phyloP scores from a whole-genome alignment of 352 stramenopile species.

The Elongisporangium anandrum region DNA sequence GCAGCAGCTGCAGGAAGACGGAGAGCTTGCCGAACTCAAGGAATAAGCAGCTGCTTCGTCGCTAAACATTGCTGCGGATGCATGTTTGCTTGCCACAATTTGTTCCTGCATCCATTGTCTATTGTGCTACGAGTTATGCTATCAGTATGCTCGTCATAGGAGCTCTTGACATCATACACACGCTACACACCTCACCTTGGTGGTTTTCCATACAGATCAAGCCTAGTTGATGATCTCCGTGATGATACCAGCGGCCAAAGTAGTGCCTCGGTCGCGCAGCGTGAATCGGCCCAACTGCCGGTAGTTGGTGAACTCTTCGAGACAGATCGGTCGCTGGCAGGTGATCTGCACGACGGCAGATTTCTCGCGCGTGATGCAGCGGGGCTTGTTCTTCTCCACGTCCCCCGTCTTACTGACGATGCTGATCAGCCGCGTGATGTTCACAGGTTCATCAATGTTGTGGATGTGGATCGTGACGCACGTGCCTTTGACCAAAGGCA shows the following conservation, averaged over 20 bases:
- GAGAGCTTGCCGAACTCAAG: constrained; percentile 78
- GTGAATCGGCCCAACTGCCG: constrained; percentile 81
- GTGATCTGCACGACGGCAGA: constrained; percentile 84
- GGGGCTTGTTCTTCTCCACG: constrained; percentile 77
- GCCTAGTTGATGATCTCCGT: constrained; percentile 71
- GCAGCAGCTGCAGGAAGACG: constrained; percentile 92
- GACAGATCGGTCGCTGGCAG: constrained; percentile 65
- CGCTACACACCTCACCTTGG: not conserved
- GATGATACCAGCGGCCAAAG: constrained; percentile 81
- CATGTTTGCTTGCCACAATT: not conserved
- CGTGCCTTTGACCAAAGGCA: constrained; percentile 82
- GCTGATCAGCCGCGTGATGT: constrained; percentile 76
- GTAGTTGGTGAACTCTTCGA: constrained; percentile 79
- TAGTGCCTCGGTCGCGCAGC: constrained; percentile 76
- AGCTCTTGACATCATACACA: not conserved
- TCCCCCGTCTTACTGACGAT: constrained; percentile 68
- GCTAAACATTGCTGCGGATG: not conserved
- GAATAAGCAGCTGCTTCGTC: constrained; percentile 25
- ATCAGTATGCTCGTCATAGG: not conserved
- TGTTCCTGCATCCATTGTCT: not conserved
- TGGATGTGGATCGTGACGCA: constrained; percentile 84
- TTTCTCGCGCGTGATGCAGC: constrained; percentile 82
- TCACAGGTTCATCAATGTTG: constrained; percentile 82
- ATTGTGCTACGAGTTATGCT: not conserved
- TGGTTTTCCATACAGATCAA: not conserved